phyloP scores from a whole-genome alignment of 805 yeast species.

The Suhomyces faveliae region DNA sequence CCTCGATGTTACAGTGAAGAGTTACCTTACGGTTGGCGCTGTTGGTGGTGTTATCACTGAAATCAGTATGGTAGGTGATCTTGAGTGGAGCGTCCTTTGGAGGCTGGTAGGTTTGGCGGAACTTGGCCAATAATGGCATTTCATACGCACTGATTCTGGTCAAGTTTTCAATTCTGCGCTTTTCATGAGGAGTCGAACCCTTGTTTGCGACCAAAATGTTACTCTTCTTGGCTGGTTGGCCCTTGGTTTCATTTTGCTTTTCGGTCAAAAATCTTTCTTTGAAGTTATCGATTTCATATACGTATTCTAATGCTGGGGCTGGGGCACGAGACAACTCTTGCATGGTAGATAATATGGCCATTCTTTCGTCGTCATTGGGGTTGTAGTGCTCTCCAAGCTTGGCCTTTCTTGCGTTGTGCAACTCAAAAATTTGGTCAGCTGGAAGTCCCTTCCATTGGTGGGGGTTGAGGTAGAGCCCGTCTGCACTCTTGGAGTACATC shows the following conservation, averaged over 20 bases:
- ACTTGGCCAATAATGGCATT: conserved; percentile 78
- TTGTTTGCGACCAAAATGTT: conserved; percentile 34
- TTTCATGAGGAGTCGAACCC: conserved; percentile 43
- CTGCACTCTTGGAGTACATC: conserved; percentile 10
- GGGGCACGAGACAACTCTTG: conserved; percentile 25
- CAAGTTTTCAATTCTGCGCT: conserved; percentile 71
- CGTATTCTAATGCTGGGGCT: conserved; percentile 38
- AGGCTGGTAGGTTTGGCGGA: conserved; percentile 60
- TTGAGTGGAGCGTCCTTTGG: conserved; percentile 50
- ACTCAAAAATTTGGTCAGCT: conserved; percentile 56
- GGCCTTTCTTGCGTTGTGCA: conserved; percentile 58
- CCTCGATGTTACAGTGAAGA: conserved; percentile 50
- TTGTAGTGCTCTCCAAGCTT: conserved; percentile 52
- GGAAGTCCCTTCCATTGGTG: conserved; percentile 70
- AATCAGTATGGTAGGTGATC: conserved; percentile 66
- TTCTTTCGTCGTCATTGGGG: conserved; percentile 65
- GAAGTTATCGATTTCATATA: conserved; percentile 42
- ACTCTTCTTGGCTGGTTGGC: conserved; percentile 38
- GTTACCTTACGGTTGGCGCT: conserved; percentile 65
- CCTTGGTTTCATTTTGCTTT: conserved; percentile 35
- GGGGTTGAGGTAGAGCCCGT: conserved; percentile 56
- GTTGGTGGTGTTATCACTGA: conserved; percentile 69
- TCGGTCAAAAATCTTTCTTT: conserved; percentile 43
- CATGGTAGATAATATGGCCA: conserved; percentile 50
- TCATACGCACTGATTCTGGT: conserved; percentile 89